A percentile compares a stretch with the other conserved stretches of the same genome.
Evolutionary conservation across 768 basidiomycete genomes (phyloP).

Genomic region (Lentinula edodes): DNA sequence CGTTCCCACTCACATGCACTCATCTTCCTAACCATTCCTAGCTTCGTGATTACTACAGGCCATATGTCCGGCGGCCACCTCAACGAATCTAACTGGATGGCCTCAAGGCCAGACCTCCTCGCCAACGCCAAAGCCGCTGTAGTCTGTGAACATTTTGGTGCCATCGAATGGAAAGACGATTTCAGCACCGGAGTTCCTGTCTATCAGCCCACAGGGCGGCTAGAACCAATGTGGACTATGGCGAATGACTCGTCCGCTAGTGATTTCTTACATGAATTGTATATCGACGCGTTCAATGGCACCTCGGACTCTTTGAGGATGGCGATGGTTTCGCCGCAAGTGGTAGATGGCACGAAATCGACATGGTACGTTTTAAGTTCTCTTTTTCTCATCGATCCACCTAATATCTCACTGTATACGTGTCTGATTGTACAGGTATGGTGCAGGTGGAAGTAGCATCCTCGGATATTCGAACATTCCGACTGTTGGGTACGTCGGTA

Average conservation of each 20-base stretch:
- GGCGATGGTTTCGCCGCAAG: constrained; percentile 23
- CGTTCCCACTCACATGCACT: not conserved
- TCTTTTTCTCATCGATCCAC: not conserved
- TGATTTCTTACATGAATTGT: constrained; percentile 17
- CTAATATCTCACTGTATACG: not conserved
- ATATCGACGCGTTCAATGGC: constrained; percentile 21
- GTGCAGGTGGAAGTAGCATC: constrained; percentile 23
- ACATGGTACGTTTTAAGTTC: constrained; percentile 13
- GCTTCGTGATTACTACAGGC: constrained; percentile 24
- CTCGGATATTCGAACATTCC: constrained; percentile 21
- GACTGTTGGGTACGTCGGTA: constrained; percentile 18
- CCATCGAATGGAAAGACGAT: constrained; percentile 24
- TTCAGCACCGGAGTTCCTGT: constrained; percentile 14
- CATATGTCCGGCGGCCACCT: constrained; percentile 23
- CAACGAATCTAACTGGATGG: constrained; percentile 24
- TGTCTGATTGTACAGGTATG: constrained; percentile 13
- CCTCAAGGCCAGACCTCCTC: constrained; percentile 17
- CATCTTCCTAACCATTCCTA: not conserved
- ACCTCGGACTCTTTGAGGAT: constrained; percentile 20
- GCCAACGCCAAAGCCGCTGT: constrained; percentile 22
- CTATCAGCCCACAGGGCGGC: constrained; percentile 19
- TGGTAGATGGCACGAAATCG: constrained; percentile 13
- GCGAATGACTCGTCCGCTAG: constrained; percentile 21
- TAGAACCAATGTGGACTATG: constrained; percentile 29
- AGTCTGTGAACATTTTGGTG: constrained; percentile 26